Evolutionary conservation across 306 rosid genomes (phyloP), one percentile per base, ranked within the genome.

Genomic region (Senna tora): DNA sequence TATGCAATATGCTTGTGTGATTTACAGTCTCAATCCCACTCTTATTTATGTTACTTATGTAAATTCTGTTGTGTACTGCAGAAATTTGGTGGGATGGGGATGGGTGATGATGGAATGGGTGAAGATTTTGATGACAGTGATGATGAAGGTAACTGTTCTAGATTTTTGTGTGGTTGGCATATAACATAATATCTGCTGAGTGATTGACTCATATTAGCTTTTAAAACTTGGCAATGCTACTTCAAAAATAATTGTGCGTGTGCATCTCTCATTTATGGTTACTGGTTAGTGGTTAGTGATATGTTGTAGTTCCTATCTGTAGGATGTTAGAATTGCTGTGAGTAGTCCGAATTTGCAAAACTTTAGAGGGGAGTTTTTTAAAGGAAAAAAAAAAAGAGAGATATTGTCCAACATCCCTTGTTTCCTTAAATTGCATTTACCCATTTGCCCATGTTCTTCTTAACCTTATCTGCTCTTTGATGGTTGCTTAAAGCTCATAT

Each of bases 31-130:
- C 19, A 66, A 68, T 32, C 19, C 13, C 43, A 15, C 71, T 33
- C 16, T 8, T 50, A 3, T 3, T 30, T 22, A 33, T 47, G 22
- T 65, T n/a, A n/a, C n/a, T n/a, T 30, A 41, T 33, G 52, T 45
- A 77, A 42, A 61, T 46, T 5, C 15, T 54, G 9, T 9, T 52
- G 38, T 25, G n/a, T 74, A 15, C 36, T 87, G 84, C 87, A 94
- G 99, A 91, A 88, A 85, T 83, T 94, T 43, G 95, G 85, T 14
- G 94, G 86, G 22, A 85, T 87, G 88, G 94, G 86, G 22, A 85
- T 87, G 88, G 91, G 84, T 2, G 88, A 49, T 9, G 89, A 80
- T 58, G 90, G 76, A 5, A 71, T 85, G 85, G 90, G 87, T 20
- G 86, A 85, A 50, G 96, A 86, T 45, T 77, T 83, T 17, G 92